Conservation (phyloP, 2,329 filamentous ascomycete species). For the Hypoxylon sp. region DNA sequence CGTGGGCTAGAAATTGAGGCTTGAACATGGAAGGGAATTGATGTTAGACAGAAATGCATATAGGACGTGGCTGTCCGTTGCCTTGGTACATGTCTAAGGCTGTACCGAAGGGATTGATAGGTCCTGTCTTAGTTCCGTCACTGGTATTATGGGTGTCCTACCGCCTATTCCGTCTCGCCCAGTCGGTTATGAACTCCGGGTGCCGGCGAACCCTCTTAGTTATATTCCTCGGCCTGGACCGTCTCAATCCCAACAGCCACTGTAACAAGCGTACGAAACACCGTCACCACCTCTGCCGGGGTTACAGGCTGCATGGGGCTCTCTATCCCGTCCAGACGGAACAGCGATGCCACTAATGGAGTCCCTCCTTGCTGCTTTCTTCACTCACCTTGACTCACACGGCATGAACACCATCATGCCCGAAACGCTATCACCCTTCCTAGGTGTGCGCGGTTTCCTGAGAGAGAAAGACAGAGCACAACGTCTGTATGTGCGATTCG, state of each 20-base stretch:
- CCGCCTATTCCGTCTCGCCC: slow-evolving; percentile 46
- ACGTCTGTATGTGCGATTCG: slow-evolving; percentile 38
- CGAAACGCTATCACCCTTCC: slow-evolving; percentile 42
- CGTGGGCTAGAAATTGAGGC: slow-evolving; percentile 13
- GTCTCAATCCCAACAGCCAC: slow-evolving; percentile 15
- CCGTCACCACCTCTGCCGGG: background rate
- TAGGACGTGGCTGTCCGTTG: slow-evolving; percentile 1
- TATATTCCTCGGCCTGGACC: slow-evolving; percentile 6
- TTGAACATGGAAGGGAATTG: slow-evolving; percentile 6
- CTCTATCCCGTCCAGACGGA: slow-evolving; percentile 37
- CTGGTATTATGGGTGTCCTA: slow-evolving; percentile 29
- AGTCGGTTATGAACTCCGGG: slow-evolving; percentile 42
- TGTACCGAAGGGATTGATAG: background rate
- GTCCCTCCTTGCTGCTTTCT: slow-evolving; percentile 41
- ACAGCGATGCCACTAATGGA: slow-evolving; percentile 38
- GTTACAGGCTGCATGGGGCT: slow-evolving; percentile 24
- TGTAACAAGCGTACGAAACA: background rate
- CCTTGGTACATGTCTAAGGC: slow-evolving; percentile 4
- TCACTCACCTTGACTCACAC: slow-evolving; percentile 38
- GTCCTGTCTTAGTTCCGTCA: background rate
- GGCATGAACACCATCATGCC: slow-evolving; percentile 38
- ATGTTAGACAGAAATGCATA: slow-evolving; percentile 11
- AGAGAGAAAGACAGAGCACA: slow-evolving; percentile 30
- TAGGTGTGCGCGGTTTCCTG: slow-evolving; percentile 33
- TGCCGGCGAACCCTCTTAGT: background rate